Conservation (phyloP, 78 protist genomes). For the Parvularia atlantis region DNA sequence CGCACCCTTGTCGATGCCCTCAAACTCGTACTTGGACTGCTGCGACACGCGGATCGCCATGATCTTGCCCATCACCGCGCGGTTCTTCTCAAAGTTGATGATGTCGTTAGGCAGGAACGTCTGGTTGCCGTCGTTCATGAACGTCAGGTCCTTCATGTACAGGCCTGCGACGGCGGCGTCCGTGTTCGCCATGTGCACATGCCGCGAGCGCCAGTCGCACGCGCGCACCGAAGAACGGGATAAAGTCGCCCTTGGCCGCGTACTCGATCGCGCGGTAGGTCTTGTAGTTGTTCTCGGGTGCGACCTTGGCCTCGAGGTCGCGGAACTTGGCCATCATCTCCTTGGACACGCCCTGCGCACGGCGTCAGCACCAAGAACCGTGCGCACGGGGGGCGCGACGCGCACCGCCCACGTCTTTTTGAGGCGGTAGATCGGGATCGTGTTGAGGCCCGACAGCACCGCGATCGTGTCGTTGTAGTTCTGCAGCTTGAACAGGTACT, state of each 20-base stretch:
- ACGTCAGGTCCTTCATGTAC: constrained; percentile 2
- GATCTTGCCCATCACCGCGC: too few relatives aligned
- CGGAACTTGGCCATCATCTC: background rate
- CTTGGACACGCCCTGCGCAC: background rate
- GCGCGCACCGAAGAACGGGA: background rate
- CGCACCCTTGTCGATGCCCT: too few relatives aligned
- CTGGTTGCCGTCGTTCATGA: constrained; percentile 2
- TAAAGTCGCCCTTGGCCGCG: background rate
- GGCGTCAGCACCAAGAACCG: background rate
- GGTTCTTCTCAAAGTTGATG: too few relatives aligned
- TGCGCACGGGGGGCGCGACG: background rate
- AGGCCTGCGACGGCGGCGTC: too few relatives aligned
- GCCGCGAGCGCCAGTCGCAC: too few relatives aligned
- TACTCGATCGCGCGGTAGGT: background rate
- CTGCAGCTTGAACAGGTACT: background rate
- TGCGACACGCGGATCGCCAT: too few relatives aligned
- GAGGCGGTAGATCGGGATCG: background rate
- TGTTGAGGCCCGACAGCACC: background rate
- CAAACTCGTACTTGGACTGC: too few relatives aligned
- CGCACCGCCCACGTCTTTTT: too few relatives aligned
- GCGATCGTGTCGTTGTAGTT: too few relatives aligned
- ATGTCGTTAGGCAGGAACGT: too few relatives aligned
- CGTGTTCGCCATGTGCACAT: too few relatives aligned
- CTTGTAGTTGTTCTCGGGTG: background rate
- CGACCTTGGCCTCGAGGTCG: background rate